Conservation (phyloP, 352 stramenopile species). For the Phytopythium delawarense region DNA sequence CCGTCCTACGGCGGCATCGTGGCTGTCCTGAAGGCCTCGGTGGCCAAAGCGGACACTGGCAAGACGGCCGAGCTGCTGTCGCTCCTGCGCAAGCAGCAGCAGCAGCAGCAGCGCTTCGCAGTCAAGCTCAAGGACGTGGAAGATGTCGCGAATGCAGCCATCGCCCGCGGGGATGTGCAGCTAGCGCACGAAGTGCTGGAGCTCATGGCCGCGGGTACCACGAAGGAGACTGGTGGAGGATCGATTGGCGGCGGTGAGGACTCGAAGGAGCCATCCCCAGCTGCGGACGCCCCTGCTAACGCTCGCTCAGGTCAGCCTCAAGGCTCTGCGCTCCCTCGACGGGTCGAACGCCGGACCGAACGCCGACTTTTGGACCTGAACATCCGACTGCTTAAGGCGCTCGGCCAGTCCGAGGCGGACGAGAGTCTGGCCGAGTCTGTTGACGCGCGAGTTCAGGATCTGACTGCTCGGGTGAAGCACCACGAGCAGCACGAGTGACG, state of each 20-base stretch:
- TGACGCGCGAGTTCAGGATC: neutral
- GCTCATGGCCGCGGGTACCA: neutral
- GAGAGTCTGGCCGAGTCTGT: neutral
- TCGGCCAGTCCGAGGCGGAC: neutral
- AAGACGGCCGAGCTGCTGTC: neutral
- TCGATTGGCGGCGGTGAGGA: neutral
- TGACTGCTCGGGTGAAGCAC: neutral
- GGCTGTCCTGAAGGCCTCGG: neutral
- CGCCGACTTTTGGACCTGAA: neutral
- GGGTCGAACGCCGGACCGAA: neutral
- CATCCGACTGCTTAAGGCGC: neutral
- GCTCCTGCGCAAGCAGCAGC: neutral
- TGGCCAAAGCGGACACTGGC: neutral
- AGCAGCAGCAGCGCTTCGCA: neutral
- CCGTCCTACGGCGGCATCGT: slow-evolving; percentile 3
- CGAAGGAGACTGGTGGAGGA: neutral
- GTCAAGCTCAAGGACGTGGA: slow-evolving; percentile 1
- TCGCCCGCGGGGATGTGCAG: neutral
- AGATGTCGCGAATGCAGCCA: neutral
- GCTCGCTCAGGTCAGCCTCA: neutral
- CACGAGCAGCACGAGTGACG: neutral
- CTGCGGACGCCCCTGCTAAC: neutral
- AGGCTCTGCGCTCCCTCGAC: neutral
- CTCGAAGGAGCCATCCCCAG: neutral
- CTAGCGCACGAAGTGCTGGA: neutral